Base-by-base conservation (phyloP, 371 early-diverging fungal species). In the Saksenaea vasiformis region DNA sequence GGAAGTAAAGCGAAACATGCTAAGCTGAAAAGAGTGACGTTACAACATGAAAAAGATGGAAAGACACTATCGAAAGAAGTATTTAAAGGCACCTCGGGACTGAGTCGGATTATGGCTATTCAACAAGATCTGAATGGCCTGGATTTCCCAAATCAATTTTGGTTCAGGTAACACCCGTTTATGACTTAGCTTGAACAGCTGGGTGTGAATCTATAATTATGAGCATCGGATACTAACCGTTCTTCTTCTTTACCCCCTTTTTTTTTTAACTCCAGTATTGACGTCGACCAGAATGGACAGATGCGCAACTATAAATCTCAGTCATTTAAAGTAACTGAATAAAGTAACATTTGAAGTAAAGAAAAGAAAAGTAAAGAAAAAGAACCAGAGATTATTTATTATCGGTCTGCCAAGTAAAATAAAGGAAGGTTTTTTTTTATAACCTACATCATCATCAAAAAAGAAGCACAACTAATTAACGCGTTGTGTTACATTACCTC, bases 401-500 rank as follows among this genome's bases (percentile, higher is more conserved):
- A 27, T 34, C 34, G n/a, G 51, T n/a, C 5, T 22, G 22, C 51
- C 22, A 47, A 47, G 51, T 47, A 31, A n/a, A n/a, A 31, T 31
- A 31, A 31, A 31, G 31, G 31, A 31, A 31, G 31, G n/a, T 47
- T 14, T 41, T 47, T 22, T 22, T 47, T 44, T 44, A 15, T 15
- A 44, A n/a, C n/a, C n/a, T n/a, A n/a, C n/a, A n/a, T 44, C 44
- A 44, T 19, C 44, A 44, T 44, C 37, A 10, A 39, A 39, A 39
- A 39, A 31, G 11, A 39, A 10, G 11, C 3, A 39, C 39, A 22
- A 22, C 51, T 47, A 47, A 47, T 47, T 47, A 44, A 47, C 51
- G 51, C 22, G 51, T 63, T 63, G 70, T 65, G 65, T 62, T 22
- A 65, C 62, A 64, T 65, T 69, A 56, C 36, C 38, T 34, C 41